Evolutionary conservation across 106 monocot genomes (phyloP), one percentile per base, ranked within the genome.

Genomic region (Dioscorea dumetorum): DNA sequence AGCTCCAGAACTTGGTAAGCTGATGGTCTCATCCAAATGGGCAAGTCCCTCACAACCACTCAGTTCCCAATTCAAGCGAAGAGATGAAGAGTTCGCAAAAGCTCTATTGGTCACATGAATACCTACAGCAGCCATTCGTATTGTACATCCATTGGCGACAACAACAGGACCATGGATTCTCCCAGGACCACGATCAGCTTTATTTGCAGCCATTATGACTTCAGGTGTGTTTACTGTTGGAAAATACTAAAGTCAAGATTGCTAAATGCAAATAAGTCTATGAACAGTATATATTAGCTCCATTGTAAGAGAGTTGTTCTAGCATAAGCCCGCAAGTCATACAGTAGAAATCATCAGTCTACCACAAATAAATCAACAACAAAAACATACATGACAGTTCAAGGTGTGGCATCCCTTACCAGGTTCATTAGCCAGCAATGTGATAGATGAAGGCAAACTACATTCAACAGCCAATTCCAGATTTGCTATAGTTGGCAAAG

Each of bases 31-130:
- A 58, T 70, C 76, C 90, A 84, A 99, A 67, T 83, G 76, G 56
- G 90, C 87, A 28, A 99, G 70, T 22, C 64, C 84, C 57, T 90
- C 79, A 80, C 99, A 99, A 57, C 71, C 83, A 79, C 61, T 72
- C 33, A 93, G 77, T 67, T 99, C 84, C 99, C 99, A 99, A 48
- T 70, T 90, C 74, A 99, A 79, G 49, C 35, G 76, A 72, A 99
- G 87, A 64, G 99, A 99, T 63, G 99, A 99, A 61, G 93, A 86
- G 79, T 99, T 99, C 33, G 99, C 92, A 87, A 93, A 99, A 73
- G 75, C 49, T 61, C 75, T 82, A 72, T 74, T 81, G 63, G 68
- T 79, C 32, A 19, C 53, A 80, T 99, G 93, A 60, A 87, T 72
- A 49, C 88, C 82, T 70, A 81, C 79, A 81, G 93, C 84, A 90